Evolutionary conservation across 1,284 basidiomycete genomes (phyloP).

Genomic region (Porodaedalea pini): DNA sequence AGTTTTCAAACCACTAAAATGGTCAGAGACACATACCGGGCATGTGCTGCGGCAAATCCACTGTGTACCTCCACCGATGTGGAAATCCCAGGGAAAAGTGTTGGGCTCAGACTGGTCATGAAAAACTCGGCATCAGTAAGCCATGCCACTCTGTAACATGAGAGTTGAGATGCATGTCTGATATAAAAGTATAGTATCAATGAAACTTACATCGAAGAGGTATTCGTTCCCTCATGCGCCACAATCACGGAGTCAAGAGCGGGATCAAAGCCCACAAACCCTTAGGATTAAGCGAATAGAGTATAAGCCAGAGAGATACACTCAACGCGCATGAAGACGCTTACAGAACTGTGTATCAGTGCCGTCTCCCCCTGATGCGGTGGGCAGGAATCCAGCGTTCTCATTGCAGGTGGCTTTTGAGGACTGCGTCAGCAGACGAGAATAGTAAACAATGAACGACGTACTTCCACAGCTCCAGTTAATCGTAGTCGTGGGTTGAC

Average conservation of each 20-base stretch:
- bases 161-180: neutral
- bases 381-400: constrained; percentile 25
- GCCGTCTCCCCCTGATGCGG: constrained; percentile 27
- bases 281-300: neutral
- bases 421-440: neutral
- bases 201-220: constrained; percentile 11
- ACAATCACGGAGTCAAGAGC: constrained; percentile 18
- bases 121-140: constrained; percentile 53
- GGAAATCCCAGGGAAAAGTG: constrained; percentile 56
- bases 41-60: constrained; percentile 54
- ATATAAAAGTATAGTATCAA: no score
- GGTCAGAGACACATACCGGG: constrained; percentile 37
- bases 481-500: constrained; percentile 29
- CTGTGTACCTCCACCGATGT: constrained; percentile 48
- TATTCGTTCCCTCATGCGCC: constrained; percentile 19
- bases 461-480: constrained; percentile 42
- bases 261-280: constrained; percentile 21
- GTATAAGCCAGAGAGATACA: neutral
- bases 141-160: constrained; percentile 33
- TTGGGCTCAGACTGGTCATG: constrained; percentile 36
- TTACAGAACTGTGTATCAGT: constrained; percentile 24
- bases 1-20: neutral
- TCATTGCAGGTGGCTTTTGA: constrained; percentile 21
- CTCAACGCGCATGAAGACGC: neutral
- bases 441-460: neutral